Conservation (phyloP, 768 basidiomycete genomes). For the Kondoa subrosea region DNA sequence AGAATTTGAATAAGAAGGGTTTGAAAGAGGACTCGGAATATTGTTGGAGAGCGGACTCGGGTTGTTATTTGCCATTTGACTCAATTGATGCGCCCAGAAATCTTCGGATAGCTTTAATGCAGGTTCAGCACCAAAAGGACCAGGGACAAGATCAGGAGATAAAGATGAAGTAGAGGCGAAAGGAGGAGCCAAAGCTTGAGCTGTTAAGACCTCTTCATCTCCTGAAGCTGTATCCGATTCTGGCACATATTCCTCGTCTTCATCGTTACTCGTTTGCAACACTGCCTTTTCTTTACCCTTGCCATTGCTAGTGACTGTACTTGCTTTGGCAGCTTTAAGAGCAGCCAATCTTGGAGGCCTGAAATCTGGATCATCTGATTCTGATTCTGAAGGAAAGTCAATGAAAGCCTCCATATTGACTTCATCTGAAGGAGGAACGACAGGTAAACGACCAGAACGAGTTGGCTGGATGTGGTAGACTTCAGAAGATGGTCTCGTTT, state of each 20-base stretch:
- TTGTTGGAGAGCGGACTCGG: too few relatives aligned
- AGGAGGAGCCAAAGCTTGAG: background rate
- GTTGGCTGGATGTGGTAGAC: background rate
- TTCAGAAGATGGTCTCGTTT: background rate
- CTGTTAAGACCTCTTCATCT: constrained; percentile 5
- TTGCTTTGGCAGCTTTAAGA: background rate
- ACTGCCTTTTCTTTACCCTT: background rate
- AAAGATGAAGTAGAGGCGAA: background rate
- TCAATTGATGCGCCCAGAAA: background rate
- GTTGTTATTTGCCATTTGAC: too few relatives aligned
- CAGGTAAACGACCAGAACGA: background rate
- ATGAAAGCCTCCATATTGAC: constrained; percentile 4
- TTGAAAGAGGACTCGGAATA: too few relatives aligned
- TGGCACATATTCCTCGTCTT: background rate
- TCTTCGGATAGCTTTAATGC: background rate
- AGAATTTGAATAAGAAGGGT: too few relatives aligned
- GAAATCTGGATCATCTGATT: constrained; percentile 7
- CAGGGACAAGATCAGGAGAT: background rate
- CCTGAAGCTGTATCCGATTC: constrained; percentile 7
- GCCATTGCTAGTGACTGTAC: background rate
- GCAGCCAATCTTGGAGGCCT: background rate
- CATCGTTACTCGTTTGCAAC: background rate
- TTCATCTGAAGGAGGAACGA: background rate
- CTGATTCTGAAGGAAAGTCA: constrained; percentile 1
- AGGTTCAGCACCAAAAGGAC: background rate